Conservation (phyloP, 371 early-diverging fungal species). For the Mucor indicus region DNA sequence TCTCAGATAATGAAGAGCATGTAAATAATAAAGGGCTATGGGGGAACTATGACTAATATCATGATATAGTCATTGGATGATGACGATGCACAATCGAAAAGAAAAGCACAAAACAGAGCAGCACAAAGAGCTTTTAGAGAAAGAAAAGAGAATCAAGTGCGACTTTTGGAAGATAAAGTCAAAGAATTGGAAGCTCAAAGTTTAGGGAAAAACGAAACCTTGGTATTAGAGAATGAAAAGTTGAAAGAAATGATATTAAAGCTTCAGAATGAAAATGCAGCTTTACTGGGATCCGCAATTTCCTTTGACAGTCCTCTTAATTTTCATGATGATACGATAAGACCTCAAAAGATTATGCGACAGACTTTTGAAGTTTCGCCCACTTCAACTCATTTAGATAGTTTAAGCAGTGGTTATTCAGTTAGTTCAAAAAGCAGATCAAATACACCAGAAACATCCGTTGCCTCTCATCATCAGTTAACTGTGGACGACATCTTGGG, state of each 20-base stretch:
- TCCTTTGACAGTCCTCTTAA: slow-evolving; percentile 48
- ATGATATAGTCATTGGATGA: no score
- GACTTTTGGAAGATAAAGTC: slow-evolving; percentile 61
- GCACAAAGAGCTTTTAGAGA: slow-evolving; percentile 77
- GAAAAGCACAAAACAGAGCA: slow-evolving; percentile 72
- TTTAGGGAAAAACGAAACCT: slow-evolving; percentile 15
- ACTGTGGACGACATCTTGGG: slow-evolving; percentile 14
- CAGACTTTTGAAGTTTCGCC: not conserved
- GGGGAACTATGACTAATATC: no score
- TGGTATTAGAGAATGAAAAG: slow-evolving; percentile 53
- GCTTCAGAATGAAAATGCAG: slow-evolving; percentile 47
- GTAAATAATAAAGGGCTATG: slow-evolving; percentile 8
- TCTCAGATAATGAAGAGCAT: slow-evolving; percentile 22
- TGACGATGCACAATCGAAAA: slow-evolving; percentile 42
- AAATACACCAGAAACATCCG: slow-evolving; percentile 14
- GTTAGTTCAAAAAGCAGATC: slow-evolving; percentile 11
- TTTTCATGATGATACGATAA: not conserved
- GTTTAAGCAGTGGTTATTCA: slow-evolving; percentile 5
- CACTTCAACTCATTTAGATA: slow-evolving; percentile 10
- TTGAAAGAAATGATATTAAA: slow-evolving; percentile 43
- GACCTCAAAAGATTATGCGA: slow-evolving; percentile 27
- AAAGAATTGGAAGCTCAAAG: slow-evolving; percentile 58
- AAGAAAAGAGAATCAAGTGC: slow-evolving; percentile 65
- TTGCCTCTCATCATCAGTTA: not conserved
- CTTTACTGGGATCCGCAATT: slow-evolving; percentile 37